Percentiles rank a stretch among this genome's conserved stretches.
Conservation (phyloP, 768 basidiomycete species). For the Leccinum uliginosum region DNA sequence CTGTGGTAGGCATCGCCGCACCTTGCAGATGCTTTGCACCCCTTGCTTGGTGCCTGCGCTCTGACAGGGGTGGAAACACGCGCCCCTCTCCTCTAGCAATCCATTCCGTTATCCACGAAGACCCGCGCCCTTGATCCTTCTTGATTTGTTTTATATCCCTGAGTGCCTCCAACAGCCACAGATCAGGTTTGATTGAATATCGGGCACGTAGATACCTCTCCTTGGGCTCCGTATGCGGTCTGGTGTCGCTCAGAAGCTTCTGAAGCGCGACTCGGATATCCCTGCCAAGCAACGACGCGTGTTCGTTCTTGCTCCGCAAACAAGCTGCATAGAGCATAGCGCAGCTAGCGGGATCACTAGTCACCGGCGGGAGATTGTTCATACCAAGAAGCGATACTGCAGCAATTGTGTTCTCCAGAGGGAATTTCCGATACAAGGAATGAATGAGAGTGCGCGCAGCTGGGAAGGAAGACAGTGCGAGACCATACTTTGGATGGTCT, state of each 20-base stretch:
- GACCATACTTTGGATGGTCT: constrained; percentile 56
- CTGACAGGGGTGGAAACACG: constrained; percentile 13
- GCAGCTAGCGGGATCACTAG: constrained; percentile 52
- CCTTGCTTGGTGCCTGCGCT: constrained; percentile 16
- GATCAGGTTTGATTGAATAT: constrained; percentile 30
- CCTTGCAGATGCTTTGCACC: not conserved
- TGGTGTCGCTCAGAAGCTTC: constrained; percentile 23
- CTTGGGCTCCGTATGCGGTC: constrained; percentile 17
- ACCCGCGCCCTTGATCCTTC: constrained; percentile 25
- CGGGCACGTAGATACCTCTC: constrained; percentile 20
- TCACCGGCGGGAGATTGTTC: constrained; percentile 50
- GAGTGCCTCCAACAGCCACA: constrained; percentile 37
- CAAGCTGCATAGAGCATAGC: constrained; percentile 57
- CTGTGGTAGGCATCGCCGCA: not conserved
- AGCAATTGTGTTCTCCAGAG: constrained; percentile 45
- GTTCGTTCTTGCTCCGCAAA: constrained; percentile 40
- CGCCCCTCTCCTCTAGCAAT: constrained; percentile 21
- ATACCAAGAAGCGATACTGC: constrained; percentile 51
- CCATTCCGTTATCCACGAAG: constrained; percentile 28
- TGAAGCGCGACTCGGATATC: constrained; percentile 41
- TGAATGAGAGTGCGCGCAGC: constrained; percentile 57
- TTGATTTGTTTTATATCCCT: constrained; percentile 33
- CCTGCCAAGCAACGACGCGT: constrained; percentile 37
- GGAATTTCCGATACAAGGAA: constrained; percentile 44
- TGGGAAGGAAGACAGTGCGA: constrained; percentile 42